These are phyloP conservation scores for Chrysanthemum seticuspe DNA, from an alignment of 129 eudicot species.

Conservation along the genomic window DNA sequence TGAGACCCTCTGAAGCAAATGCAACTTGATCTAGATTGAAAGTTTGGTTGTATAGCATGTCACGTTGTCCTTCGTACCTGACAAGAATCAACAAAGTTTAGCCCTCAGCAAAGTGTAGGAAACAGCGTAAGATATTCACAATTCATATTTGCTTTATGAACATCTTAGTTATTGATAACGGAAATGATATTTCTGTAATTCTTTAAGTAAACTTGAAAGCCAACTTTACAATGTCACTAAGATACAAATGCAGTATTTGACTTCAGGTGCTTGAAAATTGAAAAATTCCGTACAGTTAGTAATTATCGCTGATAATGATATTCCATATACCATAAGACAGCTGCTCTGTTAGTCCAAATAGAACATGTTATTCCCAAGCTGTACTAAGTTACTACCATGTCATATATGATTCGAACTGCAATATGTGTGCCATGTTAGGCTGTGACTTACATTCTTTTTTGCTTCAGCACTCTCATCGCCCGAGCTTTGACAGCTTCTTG, in stretches of 20 bases:
- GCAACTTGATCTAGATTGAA: constrained; percentile 92
- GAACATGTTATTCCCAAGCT: too few species aligned
- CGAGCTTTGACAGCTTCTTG: constrained; percentile 86
- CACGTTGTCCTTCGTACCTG: constrained; percentile 98
- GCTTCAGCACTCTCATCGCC: constrained; percentile 84
- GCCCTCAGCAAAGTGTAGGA: background rate
- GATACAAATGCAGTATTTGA: too few species aligned
- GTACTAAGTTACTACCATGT: background rate
- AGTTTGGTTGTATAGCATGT: constrained; percentile 94
- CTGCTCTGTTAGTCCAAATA: too few species aligned
- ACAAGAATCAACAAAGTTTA: constrained; percentile 3
- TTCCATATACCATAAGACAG: too few species aligned
- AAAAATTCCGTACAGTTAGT: too few species aligned
- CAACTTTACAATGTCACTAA: too few species aligned
- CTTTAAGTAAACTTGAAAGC: too few species aligned
- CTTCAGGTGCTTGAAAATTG: too few species aligned
- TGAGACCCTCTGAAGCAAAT: constrained; percentile 92
- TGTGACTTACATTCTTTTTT: constrained; percentile 63
- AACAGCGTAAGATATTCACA: background rate
- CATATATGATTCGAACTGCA: background rate
- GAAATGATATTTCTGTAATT: too few species aligned
- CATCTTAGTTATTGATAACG: too few species aligned
- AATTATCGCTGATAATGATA: too few species aligned
- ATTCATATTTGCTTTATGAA: constrained; percentile 2
- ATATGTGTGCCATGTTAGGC: background rate